Evolutionary conservation across 768 basidiomycete species (phyloP).

Genomic region (Saitozyma podzolica): DNA sequence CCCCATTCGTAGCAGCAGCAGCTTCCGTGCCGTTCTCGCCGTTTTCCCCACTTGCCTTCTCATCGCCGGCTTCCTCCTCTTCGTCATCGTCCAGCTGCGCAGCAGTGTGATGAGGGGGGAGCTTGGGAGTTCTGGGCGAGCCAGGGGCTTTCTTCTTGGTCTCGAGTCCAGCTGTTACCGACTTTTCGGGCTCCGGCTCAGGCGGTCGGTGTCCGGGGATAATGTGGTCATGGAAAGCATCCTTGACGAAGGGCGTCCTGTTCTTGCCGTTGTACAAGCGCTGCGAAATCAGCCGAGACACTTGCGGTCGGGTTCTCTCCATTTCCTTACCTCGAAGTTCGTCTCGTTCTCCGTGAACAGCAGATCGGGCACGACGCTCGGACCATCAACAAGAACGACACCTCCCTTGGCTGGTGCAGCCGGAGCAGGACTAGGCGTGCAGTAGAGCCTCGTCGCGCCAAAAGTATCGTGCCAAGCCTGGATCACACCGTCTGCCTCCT

Average conservation of each 20-base stretch:
- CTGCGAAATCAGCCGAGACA: constrained; percentile 10
- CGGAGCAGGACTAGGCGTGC: constrained; percentile 87
- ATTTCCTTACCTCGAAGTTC: constrained; percentile 64
- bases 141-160: constrained; percentile 26
- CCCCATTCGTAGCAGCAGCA: constrained; percentile 53
- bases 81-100: constrained; percentile 18
- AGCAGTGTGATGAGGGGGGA: constrained; percentile 27
- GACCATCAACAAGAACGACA: constrained; percentile 59
- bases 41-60: constrained; percentile 15
- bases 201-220: constrained; percentile 77
- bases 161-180: constrained; percentile 16
- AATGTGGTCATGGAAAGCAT: constrained; percentile 98
- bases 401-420: constrained; percentile 68
- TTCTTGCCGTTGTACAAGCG: constrained; percentile 89
- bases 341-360: constrained; percentile 98
- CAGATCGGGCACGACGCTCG: constrained; percentile 74
- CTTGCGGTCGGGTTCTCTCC: neutral
- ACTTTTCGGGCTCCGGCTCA: constrained; percentile 38
- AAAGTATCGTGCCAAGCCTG: constrained; percentile 69
- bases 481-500: constrained; percentile 53
- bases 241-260: constrained; percentile 80
- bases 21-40: constrained; percentile 41
- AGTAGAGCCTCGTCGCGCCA: constrained; percentile 78
- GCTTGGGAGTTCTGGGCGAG: constrained; percentile 2
- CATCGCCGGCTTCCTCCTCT: constrained; percentile 18